Base-by-base conservation (phyloP, 225 moss, liverwort and hornwort genomes). In the Antitrichia curtipendula region DNA sequence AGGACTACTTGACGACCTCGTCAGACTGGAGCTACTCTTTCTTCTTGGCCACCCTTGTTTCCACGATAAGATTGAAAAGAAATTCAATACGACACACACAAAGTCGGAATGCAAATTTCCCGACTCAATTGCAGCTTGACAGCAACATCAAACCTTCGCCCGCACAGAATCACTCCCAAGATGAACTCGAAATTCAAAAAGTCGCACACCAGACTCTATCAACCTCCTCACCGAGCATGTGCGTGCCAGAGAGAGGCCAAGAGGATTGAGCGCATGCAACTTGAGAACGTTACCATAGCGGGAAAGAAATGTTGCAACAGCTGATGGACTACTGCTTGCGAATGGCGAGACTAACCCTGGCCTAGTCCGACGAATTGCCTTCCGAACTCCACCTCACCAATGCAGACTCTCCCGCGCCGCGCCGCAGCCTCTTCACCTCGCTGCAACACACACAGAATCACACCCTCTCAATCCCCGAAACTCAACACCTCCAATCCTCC, bases 241-340 rank as follows among this genome's bases (percentile, higher is more conserved):
- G 34, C 18, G 73, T 19, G 83, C 32, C 28, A 47, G 16, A 50
- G 76, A 59, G n/a, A 61, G 52, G 41, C 53, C 68, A 60, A 43
- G 24, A 86, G 56, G 9, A 73, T 32, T 50, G 27, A 84, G 62
- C 38, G 62, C 68, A 65, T 56, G 43, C 29, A 47, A 66, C 86
- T 76, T 41, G 65, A 82, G 71, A 88, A 90, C 82, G 77, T 84
- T 90, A 92, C 92, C 92, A 92, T 92, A 72, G 78, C 75, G 86
- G 58, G 76, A 65, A 81, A 77, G 77, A 90, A 77, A 72, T 17
- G 63, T 85, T 68, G 72, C 76, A 78, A 85, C 82, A 82, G 77
- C 63, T 86, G 89, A 34, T 85, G 82, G 31, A 79, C 52, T 28
- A 84, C 89, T 83, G 61, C 85, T 88, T 78, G 82, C 62, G n/a